Base-by-base conservation (phyloP, 2,329 filamentous ascomycete genomes). In the Alternaria burnsii region DNA sequence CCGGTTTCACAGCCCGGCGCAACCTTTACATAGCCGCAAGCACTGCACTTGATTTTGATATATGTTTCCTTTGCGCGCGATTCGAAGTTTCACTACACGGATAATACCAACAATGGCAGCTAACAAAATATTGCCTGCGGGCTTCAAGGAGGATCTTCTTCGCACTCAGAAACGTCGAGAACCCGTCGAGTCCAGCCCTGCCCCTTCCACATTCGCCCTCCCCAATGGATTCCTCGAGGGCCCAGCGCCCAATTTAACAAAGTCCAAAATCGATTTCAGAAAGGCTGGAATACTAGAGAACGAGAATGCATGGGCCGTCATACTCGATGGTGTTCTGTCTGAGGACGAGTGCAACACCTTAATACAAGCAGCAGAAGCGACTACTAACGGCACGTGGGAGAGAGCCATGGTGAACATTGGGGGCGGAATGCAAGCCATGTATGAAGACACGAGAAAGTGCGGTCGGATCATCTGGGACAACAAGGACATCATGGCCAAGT, bases 401-500 rank as follows among this genome's bases (percentile, higher is more conserved):
- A 86, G 87, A 2, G 92, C 91, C 0, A 83, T 92, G 76, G 83
- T 94, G 58, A 90, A 90, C 72, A 76, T 87, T 24, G 90, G 90
- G 5, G 76, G 76, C 5, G 90, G 90, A 3, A 80, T 75, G 58
- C 88, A 94, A 77, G 77, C 82, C 3, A 75, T 88, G 42, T 78
- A 83, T 4, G 81, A 84, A 1, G 83, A 87, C 9, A 86, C 87
- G 50, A 84, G 92, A 16, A 89, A 91, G 62, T 89, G 89, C 69
- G 89, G 89, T n/a, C 85, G 92, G 3, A 91, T 94, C 65, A 89
- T 95, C 67, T 91, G 88, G 86, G 91, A 95, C 71, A 79, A 85
- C 14, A 81, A 83, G 50, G 85, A 86, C 1, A 66, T 94, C 1
- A 88, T 87, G 0, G 82, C 86, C 24, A 85, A 86, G 22, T 69